Conservation (phyloP, 805 yeast species). For the Monosporozyma servazzii region DNA sequence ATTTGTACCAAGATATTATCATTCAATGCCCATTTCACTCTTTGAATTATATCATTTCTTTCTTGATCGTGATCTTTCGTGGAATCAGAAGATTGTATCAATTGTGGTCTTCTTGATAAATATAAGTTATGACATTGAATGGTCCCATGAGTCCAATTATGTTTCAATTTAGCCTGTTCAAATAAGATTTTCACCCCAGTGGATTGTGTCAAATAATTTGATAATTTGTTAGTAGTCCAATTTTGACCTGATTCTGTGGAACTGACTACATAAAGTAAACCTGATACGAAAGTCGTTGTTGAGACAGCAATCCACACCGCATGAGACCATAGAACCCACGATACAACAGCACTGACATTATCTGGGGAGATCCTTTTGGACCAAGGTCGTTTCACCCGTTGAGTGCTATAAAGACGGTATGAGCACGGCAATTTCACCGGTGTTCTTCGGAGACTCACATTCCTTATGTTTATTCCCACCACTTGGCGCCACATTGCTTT, state of each 20-base stretch:
- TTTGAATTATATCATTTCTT: slow-evolving; percentile 48
- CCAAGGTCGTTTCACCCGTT: not conserved
- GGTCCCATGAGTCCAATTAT: slow-evolving; percentile 90
- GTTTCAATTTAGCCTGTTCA: slow-evolving; percentile 90
- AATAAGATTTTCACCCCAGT: slow-evolving; percentile 77
- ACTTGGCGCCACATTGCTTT: not conserved
- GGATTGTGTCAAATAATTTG: slow-evolving; percentile 75
- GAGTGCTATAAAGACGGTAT: not conserved
- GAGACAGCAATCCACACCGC: slow-evolving; percentile 69
- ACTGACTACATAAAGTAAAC: slow-evolving; percentile 65
- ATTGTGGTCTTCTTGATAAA: slow-evolving; percentile 69
- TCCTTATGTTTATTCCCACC: not conserved
- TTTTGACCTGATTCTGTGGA: slow-evolving; percentile 47
- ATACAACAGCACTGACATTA: slow-evolving; percentile 79
- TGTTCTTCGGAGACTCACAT: not conserved
- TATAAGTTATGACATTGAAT: slow-evolving; percentile 78
- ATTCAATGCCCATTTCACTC: slow-evolving; percentile 34
- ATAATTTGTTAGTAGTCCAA: slow-evolving; percentile 69
- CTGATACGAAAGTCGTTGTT: slow-evolving; percentile 85
- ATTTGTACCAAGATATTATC: slow-evolving; percentile 26
- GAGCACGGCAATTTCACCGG: not conserved
- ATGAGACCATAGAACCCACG: slow-evolving; percentile 89
- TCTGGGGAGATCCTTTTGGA: slow-evolving; percentile 37
- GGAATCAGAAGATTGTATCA: not conserved
- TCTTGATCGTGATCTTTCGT: not conserved